Base-by-base conservation (phyloP, 805 yeast species). In the Candida vaughaniae region DNA sequence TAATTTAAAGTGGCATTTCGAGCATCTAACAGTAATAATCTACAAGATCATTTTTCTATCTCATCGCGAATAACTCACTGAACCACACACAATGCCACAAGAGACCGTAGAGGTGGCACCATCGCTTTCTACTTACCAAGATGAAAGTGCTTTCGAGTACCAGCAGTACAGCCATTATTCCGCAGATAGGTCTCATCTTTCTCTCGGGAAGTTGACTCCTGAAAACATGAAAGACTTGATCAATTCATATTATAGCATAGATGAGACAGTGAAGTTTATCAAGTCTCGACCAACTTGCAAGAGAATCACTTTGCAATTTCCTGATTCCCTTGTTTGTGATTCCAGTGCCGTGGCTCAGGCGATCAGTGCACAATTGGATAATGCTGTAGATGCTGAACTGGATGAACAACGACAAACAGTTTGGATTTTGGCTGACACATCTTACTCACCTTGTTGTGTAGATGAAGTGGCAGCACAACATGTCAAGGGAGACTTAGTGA, bases 401-500 rank as follows among this genome's bases (percentile, higher is more conserved):
- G 9, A 6, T 20, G n/a, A n/a, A 15, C 35, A 22, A 16, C 18
- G 31, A 6, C 42, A 38, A 28, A 37, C 38, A 9, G 35, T 38
- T 9, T 91, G 91, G 85, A 77, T 91, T 12, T 64, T 93, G 25
- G 99, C 98, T 0, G 99, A 93, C 54, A 91, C 99, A 0, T 88
- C 97, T 0, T 93, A 93, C 53, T 86, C 96, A 19, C 72, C 96
- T 1, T 93, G 99, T 60, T 93, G 99, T 62, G 83, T 91, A 8
- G 99, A 93, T 58, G 97, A 90, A 53, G 95, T 91, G 18, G 98
- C 99, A 0, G 95, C 96, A 1, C 90, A 85, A 53, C 99, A 93
- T 58, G 95, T 91, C 11, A 55, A 66, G 5, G 89, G 93, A 5
- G 96, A 91, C 45, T 62, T 85, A 4, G 87, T 93, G 19, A 79